Base-by-base conservation (phyloP, 2,329 filamentous ascomycete species). In the Fusarium staphyleae region DNA sequence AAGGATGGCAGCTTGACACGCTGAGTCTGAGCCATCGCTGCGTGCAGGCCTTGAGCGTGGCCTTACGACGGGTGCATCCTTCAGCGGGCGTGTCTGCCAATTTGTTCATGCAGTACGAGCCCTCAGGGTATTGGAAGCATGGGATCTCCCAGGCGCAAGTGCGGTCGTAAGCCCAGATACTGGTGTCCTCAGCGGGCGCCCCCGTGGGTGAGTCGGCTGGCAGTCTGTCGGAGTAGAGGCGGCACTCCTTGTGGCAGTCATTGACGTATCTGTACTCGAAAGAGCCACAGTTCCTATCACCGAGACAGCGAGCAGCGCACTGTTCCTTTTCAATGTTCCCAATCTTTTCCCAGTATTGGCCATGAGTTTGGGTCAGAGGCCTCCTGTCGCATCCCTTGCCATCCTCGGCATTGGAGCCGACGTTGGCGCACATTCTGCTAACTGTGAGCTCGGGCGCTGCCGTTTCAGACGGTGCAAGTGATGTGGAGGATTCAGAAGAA, bases 371-470 rank as follows among this genome's bases (percentile, higher is more conserved):
- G 26, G 32, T 30, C 16, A 16, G 13, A 5, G 39, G 47, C 22
- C 32, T 29, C 32, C 12, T 43, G 18, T 40, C 39, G 8, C 47
- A 49, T 12, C 32, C 47, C 24, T 18, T 30, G 30, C 47, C 47
- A 6, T 22, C 14, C 1, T 49, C 39, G 8, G 47, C 39, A 32
- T 35, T 49, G 5, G 39, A 49, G 1, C 47, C 47, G 15, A 44
- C 39, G 16, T 49, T 49, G 39, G 47, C 39, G 5, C 37, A 49
- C 32, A 49, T 41, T 14, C 47, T 43, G 47, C 39, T 44, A 16
- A 19, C 11, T 14, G 9, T 18, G 28, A 9, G 5, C 7, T 12
- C 13, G 28, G 28, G 11, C 14, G 1, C 33, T 16, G 33, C 15
- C 8, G 33, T 15, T 18, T 35, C 33, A 18, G 33, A 35, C 6